These are phyloP conservation scores for Cercospora citrullina DNA, from an alignment of 2,329 filamentous ascomycete genomes.

Conservation along the genomic window DNA sequence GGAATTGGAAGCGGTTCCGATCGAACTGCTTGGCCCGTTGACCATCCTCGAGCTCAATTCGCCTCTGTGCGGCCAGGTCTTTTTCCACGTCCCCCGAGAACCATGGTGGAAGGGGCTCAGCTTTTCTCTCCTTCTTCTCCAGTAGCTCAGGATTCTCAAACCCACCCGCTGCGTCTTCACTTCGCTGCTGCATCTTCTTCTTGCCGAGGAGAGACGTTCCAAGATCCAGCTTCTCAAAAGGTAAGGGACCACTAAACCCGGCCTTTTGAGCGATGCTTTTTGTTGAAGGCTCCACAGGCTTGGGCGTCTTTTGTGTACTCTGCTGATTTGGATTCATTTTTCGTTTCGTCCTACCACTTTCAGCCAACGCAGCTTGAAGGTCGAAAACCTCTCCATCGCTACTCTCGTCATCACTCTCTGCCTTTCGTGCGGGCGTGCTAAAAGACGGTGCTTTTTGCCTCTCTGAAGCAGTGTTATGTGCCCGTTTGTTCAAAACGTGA, in stretches of 20 bases:
- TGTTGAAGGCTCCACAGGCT: slow-evolving; percentile 34
- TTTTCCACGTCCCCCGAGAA: slow-evolving; percentile 58
- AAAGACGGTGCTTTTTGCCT: slow-evolving; percentile 43
- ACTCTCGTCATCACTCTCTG: slow-evolving; percentile 47
- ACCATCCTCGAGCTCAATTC: slow-evolving; percentile 47
- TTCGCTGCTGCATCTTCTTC: slow-evolving; percentile 55
- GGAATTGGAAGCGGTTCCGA: slow-evolving; percentile 61
- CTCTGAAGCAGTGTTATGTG: slow-evolving; percentile 59
- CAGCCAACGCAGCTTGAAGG: slow-evolving; percentile 71
- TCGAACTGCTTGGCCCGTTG: slow-evolving; percentile 58
- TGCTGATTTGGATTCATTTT: slow-evolving; percentile 30
- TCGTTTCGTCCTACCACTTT: slow-evolving; percentile 56
- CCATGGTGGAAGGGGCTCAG: slow-evolving; percentile 74
- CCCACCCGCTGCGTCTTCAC: slow-evolving; percentile 61
- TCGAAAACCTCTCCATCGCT: slow-evolving; percentile 74
- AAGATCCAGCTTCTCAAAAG: slow-evolving; percentile 79
- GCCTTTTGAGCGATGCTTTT: slow-evolving; percentile 51
- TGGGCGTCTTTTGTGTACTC: slow-evolving; percentile 34
- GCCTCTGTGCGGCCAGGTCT: slow-evolving; percentile 57
- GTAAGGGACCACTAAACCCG: slow-evolving; percentile 74
- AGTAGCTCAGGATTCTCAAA: slow-evolving; percentile 58
- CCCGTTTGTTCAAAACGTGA: slow-evolving; percentile 71
- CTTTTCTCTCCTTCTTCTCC: slow-evolving; percentile 45
- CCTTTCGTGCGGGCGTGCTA: slow-evolving; percentile 35
- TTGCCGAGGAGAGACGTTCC: slow-evolving; percentile 59